Percentiles rank a stretch among this genome's conserved stretches.
Evolutionary conservation across 352 stramenopile genomes (phyloP).

Genomic region (Pythium chondricola): DNA sequence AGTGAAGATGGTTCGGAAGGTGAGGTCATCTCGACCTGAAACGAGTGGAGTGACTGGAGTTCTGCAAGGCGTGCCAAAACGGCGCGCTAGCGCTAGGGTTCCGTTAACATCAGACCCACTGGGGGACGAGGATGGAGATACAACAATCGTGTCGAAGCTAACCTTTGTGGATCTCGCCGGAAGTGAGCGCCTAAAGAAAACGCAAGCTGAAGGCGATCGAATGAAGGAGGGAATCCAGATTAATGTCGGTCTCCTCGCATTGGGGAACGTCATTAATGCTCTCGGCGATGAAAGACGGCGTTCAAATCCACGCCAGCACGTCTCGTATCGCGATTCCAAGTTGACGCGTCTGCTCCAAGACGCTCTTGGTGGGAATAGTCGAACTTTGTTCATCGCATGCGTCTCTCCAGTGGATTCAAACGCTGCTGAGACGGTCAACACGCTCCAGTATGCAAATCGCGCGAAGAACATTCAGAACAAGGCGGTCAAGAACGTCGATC

Average conservation of each 20-base stretch:
- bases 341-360: constrained; percentile 79
- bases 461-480: constrained; percentile 89
- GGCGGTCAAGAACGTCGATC: constrained; percentile 85
- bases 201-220: constrained; percentile 65
- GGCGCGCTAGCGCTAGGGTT: constrained; percentile 9
- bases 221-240: constrained; percentile 91
- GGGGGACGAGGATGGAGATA: constrained; percentile 24
- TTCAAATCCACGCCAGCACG: constrained; percentile 40
- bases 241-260: constrained; percentile 74
- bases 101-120: neutral
- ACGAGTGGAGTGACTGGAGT: too few species aligned
- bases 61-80: too few species aligned
- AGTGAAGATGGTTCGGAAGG: constrained; percentile 69
- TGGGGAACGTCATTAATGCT: constrained; percentile 86
- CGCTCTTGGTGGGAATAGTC: constrained; percentile 82
- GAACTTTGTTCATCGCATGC: constrained; percentile 85
- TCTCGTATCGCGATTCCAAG: constrained; percentile 81
- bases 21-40: constrained; percentile 1
- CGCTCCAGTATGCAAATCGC: constrained; percentile 81
- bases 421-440: constrained; percentile 72
- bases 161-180: constrained; percentile 86
- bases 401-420: constrained; percentile 73
- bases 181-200: constrained; percentile 85
- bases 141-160: constrained; percentile 65
- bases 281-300: constrained; percentile 64